These are phyloP conservation scores for Dentipellis sp. DNA, from an alignment of 768 basidiomycete genomes.

Conservation along the genomic window DNA sequence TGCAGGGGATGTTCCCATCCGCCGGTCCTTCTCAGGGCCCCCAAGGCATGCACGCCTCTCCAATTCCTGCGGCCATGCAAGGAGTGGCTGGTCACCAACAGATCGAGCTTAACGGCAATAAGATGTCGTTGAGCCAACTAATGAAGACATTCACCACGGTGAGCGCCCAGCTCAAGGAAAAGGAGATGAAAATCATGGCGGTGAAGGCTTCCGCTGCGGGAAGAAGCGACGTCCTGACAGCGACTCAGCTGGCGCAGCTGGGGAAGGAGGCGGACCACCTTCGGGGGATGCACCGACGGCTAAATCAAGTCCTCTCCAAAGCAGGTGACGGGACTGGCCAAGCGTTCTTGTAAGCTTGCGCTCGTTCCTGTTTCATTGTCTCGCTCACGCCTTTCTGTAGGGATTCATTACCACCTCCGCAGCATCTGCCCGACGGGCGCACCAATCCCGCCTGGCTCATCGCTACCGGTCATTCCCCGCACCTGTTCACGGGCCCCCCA, in stretches of 20 bases:
- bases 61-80: background rate
- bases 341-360: too few relatives aligned
- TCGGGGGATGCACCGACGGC: background rate
- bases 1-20: background rate
- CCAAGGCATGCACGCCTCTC: background rate
- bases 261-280: background rate
- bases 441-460: constrained; percentile 1
- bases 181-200: background rate
- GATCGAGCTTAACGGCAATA: background rate
- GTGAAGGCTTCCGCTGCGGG: background rate
- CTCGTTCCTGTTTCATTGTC: too few relatives aligned
- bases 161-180: background rate
- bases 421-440: background rate
- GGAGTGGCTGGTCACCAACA: background rate
- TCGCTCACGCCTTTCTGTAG: background rate
- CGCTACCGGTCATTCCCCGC: background rate
- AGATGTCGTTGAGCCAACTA: background rate
- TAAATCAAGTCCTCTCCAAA: background rate
- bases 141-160: background rate
- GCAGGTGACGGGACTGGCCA: background rate
- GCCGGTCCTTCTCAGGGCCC: background rate
- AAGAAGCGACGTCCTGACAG: background rate
- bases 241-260: background rate
- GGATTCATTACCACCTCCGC: background rate
- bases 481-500: background rate